Conservation (phyloP, 176 grass and related monocot genomes). For the Miscanthus lutarioriparius region DNA sequence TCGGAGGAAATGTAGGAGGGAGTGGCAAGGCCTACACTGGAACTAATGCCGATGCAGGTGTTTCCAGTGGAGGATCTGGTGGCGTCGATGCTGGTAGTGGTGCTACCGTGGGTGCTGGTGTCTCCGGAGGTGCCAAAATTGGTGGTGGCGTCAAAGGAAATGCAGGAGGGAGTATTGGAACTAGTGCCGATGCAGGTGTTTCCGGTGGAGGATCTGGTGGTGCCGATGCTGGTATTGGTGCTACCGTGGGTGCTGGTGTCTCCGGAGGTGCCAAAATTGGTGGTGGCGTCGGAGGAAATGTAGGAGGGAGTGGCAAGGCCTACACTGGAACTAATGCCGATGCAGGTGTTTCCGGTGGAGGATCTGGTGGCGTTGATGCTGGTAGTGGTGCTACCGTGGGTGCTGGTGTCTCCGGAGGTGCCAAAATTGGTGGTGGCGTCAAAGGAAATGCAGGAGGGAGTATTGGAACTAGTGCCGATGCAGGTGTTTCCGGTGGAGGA, state of each 20-base stretch:
- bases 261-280: background rate
- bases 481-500: too few species aligned
- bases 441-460: background rate
- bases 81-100: background rate
- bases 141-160: background rate
- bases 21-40: too few species aligned
- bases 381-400: background rate
- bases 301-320: background rate
- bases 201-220: background rate
- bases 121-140: background rate
- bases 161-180: background rate
- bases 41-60: background rate
- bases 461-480: background rate
- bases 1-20: background rate
- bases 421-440: background rate
- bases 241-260: background rate
- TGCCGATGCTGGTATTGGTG: background rate
- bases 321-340: background rate
- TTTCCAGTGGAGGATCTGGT: background rate
- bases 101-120: background rate
- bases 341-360: background rate
- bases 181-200: background rate
- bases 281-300: background rate
- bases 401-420: background rate
- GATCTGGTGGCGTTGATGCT: background rate